Evolutionary conservation across 768 basidiomycete genomes (phyloP).

Genomic region (Crucibulum laeve): DNA sequence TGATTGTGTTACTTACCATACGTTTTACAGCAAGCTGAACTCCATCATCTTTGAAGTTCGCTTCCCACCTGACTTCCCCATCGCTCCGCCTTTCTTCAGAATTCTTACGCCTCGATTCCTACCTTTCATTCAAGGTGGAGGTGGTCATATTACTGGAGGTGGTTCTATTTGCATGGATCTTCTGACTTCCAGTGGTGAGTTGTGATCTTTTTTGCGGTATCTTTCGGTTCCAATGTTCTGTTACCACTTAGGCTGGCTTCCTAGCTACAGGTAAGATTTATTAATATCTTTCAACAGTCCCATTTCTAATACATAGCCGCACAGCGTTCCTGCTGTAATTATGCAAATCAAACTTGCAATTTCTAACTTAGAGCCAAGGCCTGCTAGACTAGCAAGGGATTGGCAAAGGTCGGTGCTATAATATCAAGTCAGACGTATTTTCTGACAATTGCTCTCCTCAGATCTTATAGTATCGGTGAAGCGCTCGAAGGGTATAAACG

Average conservation of each 20-base stretch:
- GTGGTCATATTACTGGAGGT: slow-evolving; percentile 65
- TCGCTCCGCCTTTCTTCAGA: slow-evolving; percentile 73
- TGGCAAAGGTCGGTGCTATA: slow-evolving; percentile 41
- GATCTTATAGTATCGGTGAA: neutral
- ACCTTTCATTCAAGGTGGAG: slow-evolving; percentile 67
- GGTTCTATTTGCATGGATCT: slow-evolving; percentile 78
- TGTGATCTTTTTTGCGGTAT: neutral
- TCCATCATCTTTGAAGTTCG: slow-evolving; percentile 72
- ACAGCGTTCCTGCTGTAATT: slow-evolving; percentile 44
- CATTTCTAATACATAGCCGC: neutral
- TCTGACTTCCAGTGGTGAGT: slow-evolving; percentile 55
- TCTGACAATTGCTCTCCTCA: neutral
- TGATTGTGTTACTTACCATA: slow-evolving; percentile 1
- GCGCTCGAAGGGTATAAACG: neutral
- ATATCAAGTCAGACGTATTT: neutral
- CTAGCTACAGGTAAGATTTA: slow-evolving; percentile 49
- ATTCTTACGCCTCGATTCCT: slow-evolving; percentile 71
- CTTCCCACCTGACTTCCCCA: slow-evolving; percentile 63
- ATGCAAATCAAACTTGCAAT: slow-evolving; percentile 69
- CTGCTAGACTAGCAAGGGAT: slow-evolving; percentile 49
- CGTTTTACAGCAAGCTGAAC: slow-evolving; percentile 40
- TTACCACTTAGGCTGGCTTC: slow-evolving; percentile 50
- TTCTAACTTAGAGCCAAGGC: slow-evolving; percentile 60
- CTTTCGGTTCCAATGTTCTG: neutral
- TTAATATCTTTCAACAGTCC: neutral